Evolutionary conservation across 2,329 filamentous ascomycete species (phyloP).

Genomic region (Exophiala sp.): DNA sequence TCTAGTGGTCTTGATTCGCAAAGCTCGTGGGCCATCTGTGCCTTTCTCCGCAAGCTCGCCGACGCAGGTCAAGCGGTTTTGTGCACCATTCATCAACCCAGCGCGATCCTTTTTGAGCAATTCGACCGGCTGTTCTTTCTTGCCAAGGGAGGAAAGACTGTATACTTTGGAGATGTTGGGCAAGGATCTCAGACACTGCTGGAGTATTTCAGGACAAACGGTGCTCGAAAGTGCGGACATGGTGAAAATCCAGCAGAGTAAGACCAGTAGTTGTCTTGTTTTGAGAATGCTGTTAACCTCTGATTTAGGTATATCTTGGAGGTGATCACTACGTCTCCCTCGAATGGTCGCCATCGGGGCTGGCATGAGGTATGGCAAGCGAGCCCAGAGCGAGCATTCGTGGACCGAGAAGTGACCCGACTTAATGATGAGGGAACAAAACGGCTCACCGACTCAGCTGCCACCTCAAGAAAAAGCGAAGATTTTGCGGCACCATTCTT

Average conservation of each 20-base stretch:
- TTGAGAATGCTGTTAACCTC: too few relatives aligned
- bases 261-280: background rate
- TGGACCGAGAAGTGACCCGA: slow-evolving; percentile 57
- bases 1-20: slow-evolving; percentile 58
- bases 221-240: slow-evolving; percentile 56
- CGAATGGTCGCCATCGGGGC: slow-evolving; percentile 58
- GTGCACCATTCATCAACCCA: slow-evolving; percentile 57
- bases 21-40: slow-evolving; percentile 61
- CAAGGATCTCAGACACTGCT: slow-evolving; percentile 57
- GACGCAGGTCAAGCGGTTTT: slow-evolving; percentile 53
- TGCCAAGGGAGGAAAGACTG: slow-evolving; percentile 69
- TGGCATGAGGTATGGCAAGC: slow-evolving; percentile 61
- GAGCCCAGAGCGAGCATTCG: slow-evolving; percentile 51
- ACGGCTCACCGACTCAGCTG: slow-evolving; percentile 36
- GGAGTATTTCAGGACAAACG: slow-evolving; percentile 71
- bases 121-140: slow-evolving; percentile 76
- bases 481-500: slow-evolving; percentile 74
- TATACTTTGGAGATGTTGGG: slow-evolving; percentile 81
- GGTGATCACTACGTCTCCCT: slow-evolving; percentile 51
- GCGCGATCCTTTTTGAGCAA: slow-evolving; percentile 50
- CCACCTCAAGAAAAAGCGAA: slow-evolving; percentile 35
- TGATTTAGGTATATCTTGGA: slow-evolving; percentile 16
- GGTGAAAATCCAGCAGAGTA: slow-evolving; percentile 68
- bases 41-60: slow-evolving; percentile 61
- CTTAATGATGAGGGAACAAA: slow-evolving; percentile 35